Evolutionary conservation across 352 stramenopile genomes (phyloP).

Genomic region (Globisporangium ultimum): DNA sequence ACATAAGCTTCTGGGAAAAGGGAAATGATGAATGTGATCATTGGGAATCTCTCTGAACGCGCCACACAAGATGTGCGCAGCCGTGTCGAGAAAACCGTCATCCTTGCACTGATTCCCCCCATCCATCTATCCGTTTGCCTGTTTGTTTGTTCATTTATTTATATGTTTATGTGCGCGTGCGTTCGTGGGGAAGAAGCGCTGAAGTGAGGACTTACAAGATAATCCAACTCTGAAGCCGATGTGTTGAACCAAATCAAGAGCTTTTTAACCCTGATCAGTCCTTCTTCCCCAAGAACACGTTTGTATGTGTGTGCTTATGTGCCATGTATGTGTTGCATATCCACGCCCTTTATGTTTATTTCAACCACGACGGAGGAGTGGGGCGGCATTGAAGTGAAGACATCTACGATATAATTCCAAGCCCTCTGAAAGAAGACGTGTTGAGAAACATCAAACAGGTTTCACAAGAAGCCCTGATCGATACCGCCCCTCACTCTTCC

Average conservation of each 20-base stretch:
- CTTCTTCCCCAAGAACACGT: not conserved
- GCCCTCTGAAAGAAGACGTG: too few species aligned
- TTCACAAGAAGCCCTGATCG: too few species aligned
- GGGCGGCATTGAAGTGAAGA: too few species aligned
- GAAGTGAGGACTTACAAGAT: conserved; percentile 67
- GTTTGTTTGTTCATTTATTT: conserved; percentile 3
- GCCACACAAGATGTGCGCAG: conserved; percentile 18
- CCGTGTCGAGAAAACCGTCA: conserved; percentile 64
- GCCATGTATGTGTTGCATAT: too few species aligned
- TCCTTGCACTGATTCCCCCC: conserved; percentile 79
- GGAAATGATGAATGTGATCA: conserved; percentile 68
- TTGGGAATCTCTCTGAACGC: conserved; percentile 81
- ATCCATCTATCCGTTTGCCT: too few species aligned
- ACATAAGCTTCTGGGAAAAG: conserved; percentile 30
- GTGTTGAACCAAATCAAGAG: conserved; percentile 73
- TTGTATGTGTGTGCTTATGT: too few species aligned
- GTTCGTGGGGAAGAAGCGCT: conserved; percentile 25
- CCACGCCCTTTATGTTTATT: too few species aligned
- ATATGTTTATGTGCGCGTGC: conserved; percentile 3
- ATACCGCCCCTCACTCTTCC: too few species aligned
- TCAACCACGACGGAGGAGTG: too few species aligned
- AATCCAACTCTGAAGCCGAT: conserved; percentile 85
- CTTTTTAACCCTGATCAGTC: conserved; percentile 87
- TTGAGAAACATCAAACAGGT: too few species aligned
- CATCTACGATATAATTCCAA: too few species aligned